Percentiles rank a stretch among this genome's conserved stretches.
Conservation (phyloP, 2,329 filamentous ascomycete species). For the Exserohilum turcica region DNA sequence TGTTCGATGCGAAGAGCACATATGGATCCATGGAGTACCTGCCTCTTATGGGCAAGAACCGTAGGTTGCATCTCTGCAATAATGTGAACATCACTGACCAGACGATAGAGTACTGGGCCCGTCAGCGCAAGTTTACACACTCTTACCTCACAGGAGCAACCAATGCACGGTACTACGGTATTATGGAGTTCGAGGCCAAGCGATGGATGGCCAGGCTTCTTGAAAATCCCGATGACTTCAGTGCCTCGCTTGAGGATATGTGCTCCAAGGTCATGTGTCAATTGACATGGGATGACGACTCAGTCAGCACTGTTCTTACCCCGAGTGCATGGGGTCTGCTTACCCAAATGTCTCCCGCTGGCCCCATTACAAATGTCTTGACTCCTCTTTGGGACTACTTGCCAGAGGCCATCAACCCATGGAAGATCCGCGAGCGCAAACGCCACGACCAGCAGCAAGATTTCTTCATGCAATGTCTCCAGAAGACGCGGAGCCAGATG, state of each 20-base stretch:
- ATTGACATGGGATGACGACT: slow-evolving; percentile 60
- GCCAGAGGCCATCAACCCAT: slow-evolving; percentile 57
- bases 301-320: slow-evolving; percentile 55
- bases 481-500: slow-evolving; percentile 43
- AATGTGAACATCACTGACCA: slow-evolving; percentile 13
- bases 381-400: slow-evolving; percentile 60
- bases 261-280: slow-evolving; percentile 62
- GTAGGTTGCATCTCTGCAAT: slow-evolving; percentile 43
- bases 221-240: slow-evolving; percentile 58
- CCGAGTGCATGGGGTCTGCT: slow-evolving; percentile 62
- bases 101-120: slow-evolving; percentile 58
- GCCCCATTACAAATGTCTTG: slow-evolving; percentile 62
- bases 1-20: slow-evolving; percentile 61
- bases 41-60: slow-evolving; percentile 61
- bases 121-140: slow-evolving; percentile 60
- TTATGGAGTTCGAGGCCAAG: slow-evolving; percentile 61
- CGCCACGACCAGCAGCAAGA: slow-evolving; percentile 59
- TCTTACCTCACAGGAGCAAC: slow-evolving; percentile 55
- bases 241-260: slow-evolving; percentile 60
- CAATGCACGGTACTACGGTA: slow-evolving; percentile 53
- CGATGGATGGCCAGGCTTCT: slow-evolving; percentile 58
- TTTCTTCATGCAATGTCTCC: slow-evolving; percentile 59
- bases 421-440: slow-evolving; percentile 59
- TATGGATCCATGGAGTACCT: slow-evolving; percentile 62
- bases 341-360: slow-evolving; percentile 63